Evolutionary conservation across 805 yeast genomes (phyloP).

Genomic region (Ogataea philodendri): DNA sequence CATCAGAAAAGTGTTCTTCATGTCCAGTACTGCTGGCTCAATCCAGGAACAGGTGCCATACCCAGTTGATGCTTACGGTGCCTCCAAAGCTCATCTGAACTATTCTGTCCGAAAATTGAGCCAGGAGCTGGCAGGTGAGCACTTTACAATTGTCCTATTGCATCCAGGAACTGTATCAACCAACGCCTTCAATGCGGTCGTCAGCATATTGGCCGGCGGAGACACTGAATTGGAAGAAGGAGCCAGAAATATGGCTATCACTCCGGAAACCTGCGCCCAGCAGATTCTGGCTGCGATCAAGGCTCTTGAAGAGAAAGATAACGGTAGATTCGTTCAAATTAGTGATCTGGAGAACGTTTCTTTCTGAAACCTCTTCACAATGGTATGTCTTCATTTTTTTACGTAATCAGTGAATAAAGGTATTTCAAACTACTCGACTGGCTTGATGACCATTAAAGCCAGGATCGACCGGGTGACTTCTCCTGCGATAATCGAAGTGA

Average conservation of each 20-base stretch:
- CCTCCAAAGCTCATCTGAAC: slow-evolving; percentile 38
- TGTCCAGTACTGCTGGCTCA: slow-evolving; percentile 31
- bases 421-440: slow-evolving; percentile 1
- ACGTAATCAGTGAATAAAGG: too few species aligned
- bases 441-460: slow-evolving; percentile 42
- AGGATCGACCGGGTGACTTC: slow-evolving; percentile 54
- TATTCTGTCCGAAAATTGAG: slow-evolving; percentile 27
- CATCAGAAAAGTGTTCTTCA: slow-evolving; percentile 31
- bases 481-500: slow-evolving; percentile 64
- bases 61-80: slow-evolving; percentile 28
- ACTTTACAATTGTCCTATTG: slow-evolving; percentile 5
- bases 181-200: slow-evolving; percentile 1
- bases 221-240: not conserved
- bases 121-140: slow-evolving; percentile 27
- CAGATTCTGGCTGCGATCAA: slow-evolving; percentile 1
- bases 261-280: not conserved
- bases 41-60: slow-evolving; percentile 25
- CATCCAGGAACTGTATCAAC: slow-evolving; percentile 7
- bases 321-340: slow-evolving; percentile 12
- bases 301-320: not conserved
- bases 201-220: not conserved
- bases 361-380: too few species aligned
- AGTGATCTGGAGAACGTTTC: slow-evolving; percentile 16
- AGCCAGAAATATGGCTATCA: not conserved
- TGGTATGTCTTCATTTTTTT: too few species aligned